Conservation (phyloP, 371 early-diverging fungal species). For the Actinomortierella ambigua region DNA sequence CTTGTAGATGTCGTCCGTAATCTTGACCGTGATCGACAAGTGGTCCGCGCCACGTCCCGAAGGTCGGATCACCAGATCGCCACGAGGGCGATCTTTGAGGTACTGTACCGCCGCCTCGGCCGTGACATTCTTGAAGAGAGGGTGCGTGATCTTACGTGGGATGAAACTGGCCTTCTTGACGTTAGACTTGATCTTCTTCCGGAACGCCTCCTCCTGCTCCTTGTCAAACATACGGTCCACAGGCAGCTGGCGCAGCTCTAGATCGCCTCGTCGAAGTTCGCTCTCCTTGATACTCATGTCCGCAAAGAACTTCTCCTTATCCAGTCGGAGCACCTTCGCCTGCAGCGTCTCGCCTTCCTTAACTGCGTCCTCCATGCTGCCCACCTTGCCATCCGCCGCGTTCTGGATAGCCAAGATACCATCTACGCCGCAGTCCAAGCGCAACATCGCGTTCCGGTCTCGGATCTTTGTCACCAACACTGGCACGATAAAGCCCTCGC, state of each 20-base stretch:
- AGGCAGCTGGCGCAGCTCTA: conserved; percentile 50
- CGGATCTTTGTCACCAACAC: conserved; percentile 66
- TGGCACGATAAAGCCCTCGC: conserved; percentile 69
- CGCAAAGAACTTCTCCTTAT: conserved; percentile 77
- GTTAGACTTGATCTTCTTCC: conserved; percentile 58
- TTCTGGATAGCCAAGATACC: conserved; percentile 77
- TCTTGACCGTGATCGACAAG: conserved; percentile 93
- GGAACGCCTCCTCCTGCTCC: conserved; percentile 60
- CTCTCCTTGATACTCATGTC: conserved; percentile 70
- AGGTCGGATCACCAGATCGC: conserved; percentile 92
- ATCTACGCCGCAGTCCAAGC: conserved; percentile 84
- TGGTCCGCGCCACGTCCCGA: conserved; percentile 88
- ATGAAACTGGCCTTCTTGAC: conserved; percentile 52
- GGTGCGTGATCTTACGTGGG: conserved; percentile 76
- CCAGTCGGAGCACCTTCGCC: conserved; percentile 78
- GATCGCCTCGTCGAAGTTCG: conserved; percentile 57
- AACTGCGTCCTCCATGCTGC: conserved; percentile 63
- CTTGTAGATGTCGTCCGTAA: conserved; percentile 82
- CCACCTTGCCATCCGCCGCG: conserved; percentile 64
- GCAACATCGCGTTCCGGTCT: conserved; percentile 76
- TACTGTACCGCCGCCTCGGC: conserved; percentile 78
- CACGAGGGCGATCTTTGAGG: conserved; percentile 68
- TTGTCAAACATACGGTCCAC: conserved; percentile 75
- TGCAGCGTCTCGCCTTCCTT: conserved; percentile 71
- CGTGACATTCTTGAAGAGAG: conserved; percentile 80